phyloP scores from a whole-genome alignment of 1,284 basidiomycete genomes.

The Agaricales sp. region DNA sequence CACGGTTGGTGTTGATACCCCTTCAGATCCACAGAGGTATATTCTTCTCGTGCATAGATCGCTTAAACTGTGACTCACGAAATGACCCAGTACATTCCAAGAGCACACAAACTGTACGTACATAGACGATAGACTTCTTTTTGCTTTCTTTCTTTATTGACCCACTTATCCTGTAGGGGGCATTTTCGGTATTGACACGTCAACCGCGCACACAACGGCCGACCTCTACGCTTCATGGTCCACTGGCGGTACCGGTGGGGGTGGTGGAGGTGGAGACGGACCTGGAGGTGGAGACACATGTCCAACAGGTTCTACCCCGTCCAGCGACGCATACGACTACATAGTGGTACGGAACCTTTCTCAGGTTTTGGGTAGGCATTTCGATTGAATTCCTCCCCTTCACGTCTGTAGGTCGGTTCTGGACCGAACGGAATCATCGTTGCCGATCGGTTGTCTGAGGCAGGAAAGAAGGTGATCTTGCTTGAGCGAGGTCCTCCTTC shows the following conservation, averaged over 20 bases:
- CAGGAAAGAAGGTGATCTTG: constrained; percentile 51
- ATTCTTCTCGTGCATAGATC: constrained; percentile 22
- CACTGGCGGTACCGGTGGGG: constrained; percentile 29
- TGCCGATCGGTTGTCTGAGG: constrained; percentile 49
- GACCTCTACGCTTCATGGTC: constrained; percentile 40
- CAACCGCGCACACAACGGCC: constrained; percentile 33
- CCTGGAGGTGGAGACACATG: neutral
- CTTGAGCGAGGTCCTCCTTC: constrained; percentile 54
- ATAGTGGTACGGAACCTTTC: constrained; percentile 40
- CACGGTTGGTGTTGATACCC: constrained; percentile 8
- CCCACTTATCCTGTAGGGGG: constrained; percentile 26
- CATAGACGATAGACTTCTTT: neutral
- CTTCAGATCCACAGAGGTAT: constrained; percentile 25
- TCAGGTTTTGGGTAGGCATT: too few species aligned
- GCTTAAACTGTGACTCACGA: constrained; percentile 14
- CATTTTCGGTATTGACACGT: constrained; percentile 44
- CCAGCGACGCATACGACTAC: constrained; percentile 38
- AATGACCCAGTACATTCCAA: constrained; percentile 24
- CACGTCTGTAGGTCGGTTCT: constrained; percentile 30
- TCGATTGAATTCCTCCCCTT: too few species aligned
- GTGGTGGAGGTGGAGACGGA: constrained; percentile 12
- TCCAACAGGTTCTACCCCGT: neutral
- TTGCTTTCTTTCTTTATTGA: too few species aligned
- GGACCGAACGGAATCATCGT: constrained; percentile 36
- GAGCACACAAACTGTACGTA: constrained; percentile 37